Evolutionary conservation across 1,284 basidiomycete species (phyloP).

Genomic region (Rhodotorula sp.): DNA sequence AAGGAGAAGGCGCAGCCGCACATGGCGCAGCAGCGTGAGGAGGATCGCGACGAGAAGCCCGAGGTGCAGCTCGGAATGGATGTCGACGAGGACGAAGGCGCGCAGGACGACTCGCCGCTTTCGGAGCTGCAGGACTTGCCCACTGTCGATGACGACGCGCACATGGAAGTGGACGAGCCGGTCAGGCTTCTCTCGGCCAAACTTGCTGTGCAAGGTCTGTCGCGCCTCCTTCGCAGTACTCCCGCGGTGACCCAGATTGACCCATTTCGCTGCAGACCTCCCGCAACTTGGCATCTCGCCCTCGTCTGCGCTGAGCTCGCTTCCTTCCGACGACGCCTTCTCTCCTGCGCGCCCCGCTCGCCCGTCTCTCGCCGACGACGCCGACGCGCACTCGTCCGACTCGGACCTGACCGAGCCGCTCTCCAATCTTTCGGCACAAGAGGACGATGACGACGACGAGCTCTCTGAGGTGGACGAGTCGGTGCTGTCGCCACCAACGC

Average conservation of each 20-base stretch:
- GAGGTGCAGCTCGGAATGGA: not conserved
- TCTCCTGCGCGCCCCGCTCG: constrained; percentile 1
- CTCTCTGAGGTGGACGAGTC: constrained; percentile 9
- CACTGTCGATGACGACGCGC: not conserved
- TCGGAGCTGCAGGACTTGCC: not conserved
- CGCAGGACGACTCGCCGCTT: not conserved
- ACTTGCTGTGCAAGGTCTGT: not conserved
- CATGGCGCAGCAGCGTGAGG: too few relatives aligned
- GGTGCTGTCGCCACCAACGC: not conserved
- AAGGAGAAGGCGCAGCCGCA: not conserved
- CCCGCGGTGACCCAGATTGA: not conserved
- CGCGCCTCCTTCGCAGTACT: not conserved
- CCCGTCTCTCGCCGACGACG: not conserved
- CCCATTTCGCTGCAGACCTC: not conserved
- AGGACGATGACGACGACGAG: constrained; percentile 28
- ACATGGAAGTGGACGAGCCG: not conserved
- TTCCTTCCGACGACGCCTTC: constrained; percentile 11
- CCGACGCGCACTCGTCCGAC: constrained; percentile 31
- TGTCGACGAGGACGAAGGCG: not conserved
- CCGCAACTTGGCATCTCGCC: constrained; percentile 11
- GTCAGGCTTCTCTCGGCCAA: not conserved
- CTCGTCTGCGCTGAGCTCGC: constrained; percentile 24
- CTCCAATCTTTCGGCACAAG: constrained; percentile 31
- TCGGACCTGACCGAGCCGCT: constrained; percentile 45
- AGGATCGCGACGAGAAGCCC: not conserved